phyloP scores from a whole-genome alignment of 352 stramenopile genomes.

The Peronospora farinosa region DNA sequence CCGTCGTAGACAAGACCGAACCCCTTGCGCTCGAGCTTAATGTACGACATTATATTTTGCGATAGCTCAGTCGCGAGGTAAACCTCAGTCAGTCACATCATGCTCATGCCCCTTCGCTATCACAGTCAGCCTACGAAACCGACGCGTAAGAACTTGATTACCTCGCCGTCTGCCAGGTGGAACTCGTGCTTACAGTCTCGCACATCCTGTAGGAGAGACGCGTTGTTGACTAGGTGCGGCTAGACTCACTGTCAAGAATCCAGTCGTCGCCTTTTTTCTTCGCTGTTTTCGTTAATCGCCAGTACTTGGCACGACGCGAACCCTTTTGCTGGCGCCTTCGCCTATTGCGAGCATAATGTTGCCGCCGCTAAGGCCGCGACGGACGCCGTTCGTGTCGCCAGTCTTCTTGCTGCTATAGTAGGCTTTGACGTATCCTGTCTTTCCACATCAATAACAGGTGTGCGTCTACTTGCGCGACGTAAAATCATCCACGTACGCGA shows the following conservation, averaged over 20 bases:
- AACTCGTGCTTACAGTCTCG: background rate
- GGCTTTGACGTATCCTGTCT: slow-evolving; percentile 1
- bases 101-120: background rate
- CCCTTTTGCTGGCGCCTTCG: background rate
- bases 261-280: background rate
- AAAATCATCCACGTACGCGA: too few species aligned
- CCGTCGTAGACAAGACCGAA: background rate
- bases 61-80: background rate
- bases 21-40: background rate
- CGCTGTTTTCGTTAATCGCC: background rate
- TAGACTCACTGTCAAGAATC: background rate
- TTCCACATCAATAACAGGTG: background rate
- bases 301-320: background rate
- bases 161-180: background rate
- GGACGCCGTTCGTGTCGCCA: background rate
- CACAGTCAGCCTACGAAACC: background rate
- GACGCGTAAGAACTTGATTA: background rate
- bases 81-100: background rate
- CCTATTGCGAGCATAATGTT: background rate
- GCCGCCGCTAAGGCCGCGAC: background rate
- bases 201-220: too few species aligned
- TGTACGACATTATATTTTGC: background rate
- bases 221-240: background rate
- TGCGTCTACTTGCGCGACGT: background rate
- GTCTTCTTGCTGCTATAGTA: background rate